Evolutionary conservation across 1,284 basidiomycete species (phyloP).

Genomic region (Neonothopanus nambi): DNA sequence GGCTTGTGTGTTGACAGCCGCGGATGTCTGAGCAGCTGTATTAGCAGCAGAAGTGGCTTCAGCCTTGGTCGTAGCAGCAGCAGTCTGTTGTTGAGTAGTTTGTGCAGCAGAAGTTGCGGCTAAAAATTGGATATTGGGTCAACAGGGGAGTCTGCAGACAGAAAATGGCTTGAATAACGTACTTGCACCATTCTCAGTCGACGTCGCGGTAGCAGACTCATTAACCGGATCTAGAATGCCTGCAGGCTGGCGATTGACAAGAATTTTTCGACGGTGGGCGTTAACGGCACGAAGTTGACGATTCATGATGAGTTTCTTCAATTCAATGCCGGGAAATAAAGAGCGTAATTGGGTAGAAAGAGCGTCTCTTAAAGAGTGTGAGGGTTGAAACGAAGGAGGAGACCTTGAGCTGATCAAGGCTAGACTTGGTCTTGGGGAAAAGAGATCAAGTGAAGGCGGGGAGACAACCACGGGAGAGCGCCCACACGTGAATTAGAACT

Average conservation of each 20-base stretch:
- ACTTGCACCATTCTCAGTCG: not conserved
- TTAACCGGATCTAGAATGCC: not conserved
- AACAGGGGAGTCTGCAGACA: not conserved
- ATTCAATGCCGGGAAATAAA: too few species aligned
- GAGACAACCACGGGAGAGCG: too few species aligned
- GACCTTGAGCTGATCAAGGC: too few species aligned
- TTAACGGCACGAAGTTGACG: constrained; percentile 5
- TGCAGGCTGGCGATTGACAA: not conserved
- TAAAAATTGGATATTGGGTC: not conserved
- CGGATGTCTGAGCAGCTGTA: not conserved
- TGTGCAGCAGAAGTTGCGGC: not conserved
- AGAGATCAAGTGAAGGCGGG: too few species aligned
- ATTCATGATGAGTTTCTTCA: not conserved
- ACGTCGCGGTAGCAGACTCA: not conserved
- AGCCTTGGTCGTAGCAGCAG: not conserved
- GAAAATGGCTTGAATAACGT: not conserved
- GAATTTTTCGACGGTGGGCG: constrained; percentile 2
- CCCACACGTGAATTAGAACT: too few species aligned
- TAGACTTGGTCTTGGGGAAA: too few species aligned
- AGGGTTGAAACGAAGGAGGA: too few species aligned
- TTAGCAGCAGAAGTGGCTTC: not conserved
- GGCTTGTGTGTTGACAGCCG: not conserved
- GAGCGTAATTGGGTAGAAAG: not conserved
- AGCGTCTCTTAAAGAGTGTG: not conserved
- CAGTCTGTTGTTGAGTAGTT: not conserved